A percentile compares a stretch with the other conserved stretches of the same genome.
These are phyloP conservation scores for Ophiostoma himal-ulmi DNA, from an alignment of 2,329 filamentous ascomycete genomes.

Conservation along the genomic window DNA sequence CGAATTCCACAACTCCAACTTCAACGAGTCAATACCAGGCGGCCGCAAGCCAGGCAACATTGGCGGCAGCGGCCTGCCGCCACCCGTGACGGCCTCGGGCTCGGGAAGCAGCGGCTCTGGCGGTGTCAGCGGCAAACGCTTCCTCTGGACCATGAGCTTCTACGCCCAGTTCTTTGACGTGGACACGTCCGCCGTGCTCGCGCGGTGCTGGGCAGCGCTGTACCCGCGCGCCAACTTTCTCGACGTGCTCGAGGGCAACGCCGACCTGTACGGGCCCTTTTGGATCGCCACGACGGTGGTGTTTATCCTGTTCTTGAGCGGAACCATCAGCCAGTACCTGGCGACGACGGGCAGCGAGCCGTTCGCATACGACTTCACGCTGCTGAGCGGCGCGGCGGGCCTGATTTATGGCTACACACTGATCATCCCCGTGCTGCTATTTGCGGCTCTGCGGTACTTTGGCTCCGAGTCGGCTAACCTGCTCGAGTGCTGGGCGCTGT, in stretches of 20 bases:
- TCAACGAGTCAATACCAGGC: slow-evolving; percentile 54
- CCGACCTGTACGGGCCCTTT: slow-evolving; percentile 92
- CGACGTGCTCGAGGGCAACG: slow-evolving; percentile 93
- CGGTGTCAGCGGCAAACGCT: slow-evolving; percentile 61
- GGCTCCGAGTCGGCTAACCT: slow-evolving; percentile 89
- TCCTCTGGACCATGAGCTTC: slow-evolving; percentile 87
- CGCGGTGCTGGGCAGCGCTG: slow-evolving; percentile 80
- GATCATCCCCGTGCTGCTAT: slow-evolving; percentile 77
- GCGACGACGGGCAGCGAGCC: slow-evolving; percentile 60
- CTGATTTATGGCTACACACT: slow-evolving; percentile 93
- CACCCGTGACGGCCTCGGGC: slow-evolving; percentile 49
- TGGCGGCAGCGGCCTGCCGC: slow-evolving; percentile 46
- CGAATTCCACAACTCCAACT: slow-evolving; percentile 94
- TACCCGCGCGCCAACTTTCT: slow-evolving; percentile 93
- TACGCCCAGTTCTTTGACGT: slow-evolving; percentile 99
- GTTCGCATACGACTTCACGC: slow-evolving; percentile 85
- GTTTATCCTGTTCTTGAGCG: slow-evolving; percentile 88
- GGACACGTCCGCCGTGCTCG: slow-evolving; percentile 82
- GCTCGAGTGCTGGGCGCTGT: slow-evolving; percentile 90
- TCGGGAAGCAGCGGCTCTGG: slow-evolving; percentile 34
- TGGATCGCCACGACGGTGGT: slow-evolving; percentile 99
- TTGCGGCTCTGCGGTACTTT: slow-evolving; percentile 88
- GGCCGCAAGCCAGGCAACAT: slow-evolving; percentile 45
- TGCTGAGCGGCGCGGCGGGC: slow-evolving; percentile 84
- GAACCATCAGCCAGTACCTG: slow-evolving; percentile 89